A percentile compares a stretch with the other conserved stretches of the same genome.
Evolutionary conservation across 1,139 yeast genomes (phyloP).

Genomic region (Debaryomyces subglobosus): DNA sequence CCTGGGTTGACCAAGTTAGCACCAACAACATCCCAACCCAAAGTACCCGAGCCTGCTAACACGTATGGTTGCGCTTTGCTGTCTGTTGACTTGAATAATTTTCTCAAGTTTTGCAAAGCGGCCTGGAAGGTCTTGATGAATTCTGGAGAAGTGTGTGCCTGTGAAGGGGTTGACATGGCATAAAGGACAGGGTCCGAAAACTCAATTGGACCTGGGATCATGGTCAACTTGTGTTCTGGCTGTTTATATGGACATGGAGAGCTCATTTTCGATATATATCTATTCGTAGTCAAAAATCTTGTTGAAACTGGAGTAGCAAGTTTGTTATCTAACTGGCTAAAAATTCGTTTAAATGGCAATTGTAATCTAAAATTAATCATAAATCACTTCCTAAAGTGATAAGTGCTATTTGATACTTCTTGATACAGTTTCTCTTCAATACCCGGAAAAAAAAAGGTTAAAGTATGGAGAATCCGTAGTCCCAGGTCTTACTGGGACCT

Average conservation of each 20-base stretch:
- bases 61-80: slow-evolving; percentile 75
- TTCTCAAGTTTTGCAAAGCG: slow-evolving; percentile 68
- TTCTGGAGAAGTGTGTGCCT: slow-evolving; percentile 90
- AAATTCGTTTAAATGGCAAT: slow-evolving; percentile 3
- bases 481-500: too few species aligned
- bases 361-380: slow-evolving; percentile 5
- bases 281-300: not conserved
- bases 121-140: slow-evolving; percentile 75
- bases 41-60: slow-evolving; percentile 88
- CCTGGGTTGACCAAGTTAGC: slow-evolving; percentile 73
- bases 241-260: slow-evolving; percentile 37
- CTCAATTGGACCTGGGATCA: slow-evolving; percentile 95
- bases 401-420: not conserved
- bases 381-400: slow-evolving; percentile 6
- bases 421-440: not conserved
- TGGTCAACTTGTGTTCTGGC: slow-evolving; percentile 57
- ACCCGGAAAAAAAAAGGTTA: not conserved
- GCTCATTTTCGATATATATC: slow-evolving; percentile 6
- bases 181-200: slow-evolving; percentile 78
- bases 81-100: slow-evolving; percentile 71
- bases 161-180: slow-evolving; percentile 85
- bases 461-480: not conserved
- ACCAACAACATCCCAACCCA: slow-evolving; percentile 93
- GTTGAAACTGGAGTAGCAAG: slow-evolving; percentile 2
- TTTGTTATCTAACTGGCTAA: slow-evolving; percentile 2